Evolutionary conservation across 208 protist species (phyloP), one percentile per base, ranked within the genome.

Genomic region (Acanthamoeba healyi): DNA sequence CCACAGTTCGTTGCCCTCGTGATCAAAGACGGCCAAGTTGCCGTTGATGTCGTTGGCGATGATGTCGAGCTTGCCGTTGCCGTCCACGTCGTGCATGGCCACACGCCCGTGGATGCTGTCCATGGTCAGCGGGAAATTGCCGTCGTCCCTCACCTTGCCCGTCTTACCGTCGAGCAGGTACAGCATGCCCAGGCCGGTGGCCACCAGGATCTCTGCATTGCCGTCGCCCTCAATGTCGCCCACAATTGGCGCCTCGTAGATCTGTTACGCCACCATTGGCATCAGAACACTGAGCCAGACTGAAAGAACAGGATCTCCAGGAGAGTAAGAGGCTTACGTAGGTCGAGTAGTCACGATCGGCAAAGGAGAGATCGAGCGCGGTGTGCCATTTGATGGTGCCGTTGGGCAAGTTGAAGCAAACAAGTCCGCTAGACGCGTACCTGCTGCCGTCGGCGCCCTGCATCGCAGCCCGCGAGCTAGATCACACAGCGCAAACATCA

Each of bases 401-500:
- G 0, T 97, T 98, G 26, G 97, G 94, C 2, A 99, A 94, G 84
- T 98, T 96, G n/a, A 99, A 81, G 56, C 97, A 97, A 54, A 98
- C 95, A 26, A 99, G 90, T 0, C 97, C 98, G 61, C 98, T 97
- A n/a, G 98, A 98, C 7, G 98, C 96, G 95, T 99, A 98, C 61
- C 98, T 70, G 34, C 97, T 58, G 15, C 98, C 94, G 79, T 97
- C 97, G 7, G 19, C 0, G 36, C 95, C 93, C 46, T 96, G 95
- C 10, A 92, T 95, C 34, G 95, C 87, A 0, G 58, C 87, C 38
- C 86, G 67, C 42, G 79, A 36, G 40, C 95, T 94, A 94, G 97
- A 94, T 40, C 26, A 70, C 24, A n/a, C 61, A 70, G n/a, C n/a
- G 15, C 22, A 26, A 61, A 22, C 15, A 22, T 61, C 54, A 63